Base-by-base conservation (phyloP, 1,139 yeast genomes). In the Yueomyces sp. region DNA sequence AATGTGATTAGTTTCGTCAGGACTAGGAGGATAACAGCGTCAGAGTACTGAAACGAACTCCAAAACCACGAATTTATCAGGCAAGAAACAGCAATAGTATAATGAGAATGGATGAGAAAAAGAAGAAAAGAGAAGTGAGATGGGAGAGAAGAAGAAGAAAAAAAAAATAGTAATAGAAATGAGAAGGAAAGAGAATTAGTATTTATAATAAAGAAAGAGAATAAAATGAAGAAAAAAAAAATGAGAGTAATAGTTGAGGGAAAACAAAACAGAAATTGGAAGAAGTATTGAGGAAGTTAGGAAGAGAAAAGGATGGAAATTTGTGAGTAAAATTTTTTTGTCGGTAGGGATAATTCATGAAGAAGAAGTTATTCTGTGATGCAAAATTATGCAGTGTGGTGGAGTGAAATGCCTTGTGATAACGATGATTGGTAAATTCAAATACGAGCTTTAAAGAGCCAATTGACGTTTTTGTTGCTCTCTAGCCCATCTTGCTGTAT, bases 401-500 rank as follows among this genome's bases (percentile, higher is more conserved):
- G 19, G 19, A 19, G 19, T 19, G 19, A 19, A 19, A 19, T 19
- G 19, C 19, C 19, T 19, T 19, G 19, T 19, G 19, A 19, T 19
- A 19, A 19, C 19, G 19, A 19, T 19, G 19, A 19, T 19, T 19
- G 19, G 19, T 19, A 19, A 19, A 19, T 19, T 19, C 31, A 29
- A 29, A 6, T 6, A n/a, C 25, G 12, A 12, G 25, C 25, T 44
- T 48, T 47, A 57, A 44, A 62, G 44, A 3, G 54, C 47, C 27
- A 58, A 37, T 51, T 66, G 70, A 41, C 51, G 55, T 44, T 63
- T 65, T 48, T 66, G 69, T 49, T 66, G 95, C 55, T 84, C 95
- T 54, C 94, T 76, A 9, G 97, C 96, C 96, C 97, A 91, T 65
- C 89, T 77, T 12, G 96, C 96, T 29, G 95, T 85, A 56, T 83